Base-by-base conservation (phyloP, 345 rosid genomes). In the Salix caprea region DNA sequence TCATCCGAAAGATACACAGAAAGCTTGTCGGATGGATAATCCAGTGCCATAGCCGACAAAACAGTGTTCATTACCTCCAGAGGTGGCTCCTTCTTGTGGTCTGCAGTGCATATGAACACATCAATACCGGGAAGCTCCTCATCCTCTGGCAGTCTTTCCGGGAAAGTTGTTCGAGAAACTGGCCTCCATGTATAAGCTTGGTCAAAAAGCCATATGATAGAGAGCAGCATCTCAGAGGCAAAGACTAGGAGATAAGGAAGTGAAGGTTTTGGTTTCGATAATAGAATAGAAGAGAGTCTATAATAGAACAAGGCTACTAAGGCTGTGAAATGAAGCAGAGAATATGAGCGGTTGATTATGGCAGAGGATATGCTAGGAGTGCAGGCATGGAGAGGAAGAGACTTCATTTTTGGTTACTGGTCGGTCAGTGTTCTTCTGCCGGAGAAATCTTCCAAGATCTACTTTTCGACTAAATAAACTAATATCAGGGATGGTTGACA, bases 1-100 rank as follows among this genome's bases (percentile, higher is more conserved):
- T 89, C 92, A 71, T 89, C 92, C 0, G 92, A 89, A 34, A 87
- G 76, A 79, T 89, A 86, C 64, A 87, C 85, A 4, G 82, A 72
- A 26, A 89, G 78, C 86, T 86, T 89, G 78, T 79, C 87, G 0
- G 78, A 36, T 7, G 90, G 90, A 58, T 89, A 87, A 64, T 87
- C 92, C 11, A 80, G 70, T 0, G 88, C 88, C 88, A 89, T 82
- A 3, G 84, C 87, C 0, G 90, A 89, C 23, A 89, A 40, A 13
- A 82, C 89, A 0, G 86, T 89, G 79, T 80, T 86, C 85, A 85
- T 79, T 34, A 87, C 89, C 40, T 74, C 84, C n/a, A 85, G 3
- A 0, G 86, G 81, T 9, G 87, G 92, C 79, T 89, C 89, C 80
- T 80, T 89, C 50, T 69, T 52, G 14, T 89, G 87, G 48, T 86